Evolutionary conservation across 768 basidiomycete genomes (phyloP), one percentile per base, ranked within the genome.

Genomic region (Collybiopsis luxurians): DNA sequence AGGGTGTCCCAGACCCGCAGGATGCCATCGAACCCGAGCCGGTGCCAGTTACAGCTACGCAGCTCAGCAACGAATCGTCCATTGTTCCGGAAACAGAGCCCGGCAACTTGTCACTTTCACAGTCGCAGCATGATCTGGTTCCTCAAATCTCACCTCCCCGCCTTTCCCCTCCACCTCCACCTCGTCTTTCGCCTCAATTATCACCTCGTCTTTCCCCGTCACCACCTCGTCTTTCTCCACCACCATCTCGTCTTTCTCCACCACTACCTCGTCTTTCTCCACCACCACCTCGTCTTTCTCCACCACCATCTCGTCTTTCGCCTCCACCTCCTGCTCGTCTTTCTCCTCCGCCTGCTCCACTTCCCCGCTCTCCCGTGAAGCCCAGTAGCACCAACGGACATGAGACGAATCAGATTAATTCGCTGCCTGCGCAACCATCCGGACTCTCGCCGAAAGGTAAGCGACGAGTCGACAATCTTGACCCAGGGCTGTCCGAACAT

Each of bases 21-120:
- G 12, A 43, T 42, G 21, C 26, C 27, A 19, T 45, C 19, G n/a
- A 38, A 42, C 21, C 31, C 30, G 19, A 26, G 13, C 15, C 23
- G 26, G 39, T 47, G 15, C 27, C 24, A 17, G 9, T 5, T 36
- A 24, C 27, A 23, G 6, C 1, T 40, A 17, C 3, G 17, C 19
- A 49, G n/a, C 10, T n/a, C 7, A 57, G 31, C 26, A 27, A n/a
- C 15, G 40, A 52, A n/a, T 19, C 21, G 10, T 62, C 59, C 30
- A n/a, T 69, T 24, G 68, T 71, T 3, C 70, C 71, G 2, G 70
- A 70, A 49, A 71, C 71, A 0, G 67, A 71, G 31, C 68, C 61
- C 1, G 71, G 71, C 2, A 58, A 59, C 19, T 55, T 48, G 24
- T 44, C 42, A 9, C 42, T 7, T 5, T 17, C 42, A 44, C 7